Evolutionary conservation across 257 asterid species (phyloP).

Genomic region (Coffea eugenioides): DNA sequence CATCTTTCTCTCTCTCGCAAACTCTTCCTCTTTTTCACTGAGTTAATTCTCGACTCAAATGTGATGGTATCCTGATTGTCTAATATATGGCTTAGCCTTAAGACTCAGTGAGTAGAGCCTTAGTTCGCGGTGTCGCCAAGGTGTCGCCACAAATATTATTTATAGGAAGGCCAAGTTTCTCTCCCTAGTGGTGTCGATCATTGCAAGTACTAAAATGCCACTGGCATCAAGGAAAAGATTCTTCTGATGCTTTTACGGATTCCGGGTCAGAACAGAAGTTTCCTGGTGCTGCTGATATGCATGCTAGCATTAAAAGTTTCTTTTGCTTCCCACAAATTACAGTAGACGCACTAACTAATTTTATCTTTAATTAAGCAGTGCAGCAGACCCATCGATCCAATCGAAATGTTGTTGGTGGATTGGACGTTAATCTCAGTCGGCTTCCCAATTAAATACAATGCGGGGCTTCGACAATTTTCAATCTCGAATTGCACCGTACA

Average conservation of each 20-base stretch:
- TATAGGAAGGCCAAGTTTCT: not conserved
- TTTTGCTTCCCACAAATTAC: not conserved
- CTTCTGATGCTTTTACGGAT: not conserved
- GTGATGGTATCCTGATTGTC: too few relatives aligned
- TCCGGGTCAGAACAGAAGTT: conserved; percentile 5
- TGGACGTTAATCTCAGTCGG: not conserved
- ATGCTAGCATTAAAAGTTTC: not conserved
- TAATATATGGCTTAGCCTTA: too few relatives aligned
- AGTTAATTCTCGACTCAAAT: too few relatives aligned
- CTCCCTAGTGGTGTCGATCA: not conserved
- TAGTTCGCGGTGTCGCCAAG: too few relatives aligned
- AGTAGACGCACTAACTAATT: not conserved
- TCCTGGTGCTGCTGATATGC: not conserved
- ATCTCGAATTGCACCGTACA: too few relatives aligned
- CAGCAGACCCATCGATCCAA: not conserved
- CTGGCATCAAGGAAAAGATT: not conserved
- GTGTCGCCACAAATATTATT: conserved; percentile 1
- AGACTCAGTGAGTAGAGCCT: too few relatives aligned
- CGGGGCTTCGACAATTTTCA: too few relatives aligned
- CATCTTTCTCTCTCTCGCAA: conserved; percentile 21
- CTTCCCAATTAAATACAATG: not conserved
- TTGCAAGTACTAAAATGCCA: conserved; percentile 5
- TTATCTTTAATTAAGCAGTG: not conserved
- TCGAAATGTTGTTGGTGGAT: not conserved
- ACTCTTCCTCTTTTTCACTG: not conserved